phyloP scores from a whole-genome alignment of 2,329 filamentous ascomycete genomes.

The Diaporthe ilicicola region DNA sequence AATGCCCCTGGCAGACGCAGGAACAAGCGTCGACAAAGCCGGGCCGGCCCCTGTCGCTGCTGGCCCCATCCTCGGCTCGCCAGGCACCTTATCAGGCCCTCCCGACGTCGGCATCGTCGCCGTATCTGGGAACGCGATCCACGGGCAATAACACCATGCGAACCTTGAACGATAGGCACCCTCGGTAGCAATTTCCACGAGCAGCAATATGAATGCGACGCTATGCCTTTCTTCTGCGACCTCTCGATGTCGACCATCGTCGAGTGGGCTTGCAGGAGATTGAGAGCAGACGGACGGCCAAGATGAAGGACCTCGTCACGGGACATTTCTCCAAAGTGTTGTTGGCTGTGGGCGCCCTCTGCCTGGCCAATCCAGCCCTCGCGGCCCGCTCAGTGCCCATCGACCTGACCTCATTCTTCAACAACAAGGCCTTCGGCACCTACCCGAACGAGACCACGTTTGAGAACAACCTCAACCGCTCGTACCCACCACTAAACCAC shows the following conservation, averaged over 20 bases:
- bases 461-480: conserved; percentile 48
- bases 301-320: conserved; percentile 1
- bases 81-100: conserved; percentile 27
- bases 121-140: conserved; percentile 3
- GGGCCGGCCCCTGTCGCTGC: conserved; percentile 18
- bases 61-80: conserved; percentile 6
- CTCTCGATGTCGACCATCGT: background rate
- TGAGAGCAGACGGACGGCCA: background rate
- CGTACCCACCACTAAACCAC: conserved; percentile 48
- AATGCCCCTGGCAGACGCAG: conserved; percentile 16
- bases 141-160: background rate
- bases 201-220: conserved; percentile 19
- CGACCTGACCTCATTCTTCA: conserved; percentile 48
- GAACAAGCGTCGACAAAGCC: background rate
- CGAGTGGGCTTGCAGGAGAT: background rate
- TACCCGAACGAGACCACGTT: conserved; percentile 56
- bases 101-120: conserved; percentile 2
- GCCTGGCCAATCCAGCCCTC: conserved; percentile 3
- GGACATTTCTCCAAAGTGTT: background rate
- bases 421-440: conserved; percentile 57
- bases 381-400: conserved; percentile 40
- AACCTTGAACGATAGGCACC: conserved; percentile 4
- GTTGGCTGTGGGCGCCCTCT: conserved; percentile 5
- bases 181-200: background rate
- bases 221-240: background rate